Conservation (phyloP, 495 filamentous ascomycete species). For the Lophiotrema nucula region DNA sequence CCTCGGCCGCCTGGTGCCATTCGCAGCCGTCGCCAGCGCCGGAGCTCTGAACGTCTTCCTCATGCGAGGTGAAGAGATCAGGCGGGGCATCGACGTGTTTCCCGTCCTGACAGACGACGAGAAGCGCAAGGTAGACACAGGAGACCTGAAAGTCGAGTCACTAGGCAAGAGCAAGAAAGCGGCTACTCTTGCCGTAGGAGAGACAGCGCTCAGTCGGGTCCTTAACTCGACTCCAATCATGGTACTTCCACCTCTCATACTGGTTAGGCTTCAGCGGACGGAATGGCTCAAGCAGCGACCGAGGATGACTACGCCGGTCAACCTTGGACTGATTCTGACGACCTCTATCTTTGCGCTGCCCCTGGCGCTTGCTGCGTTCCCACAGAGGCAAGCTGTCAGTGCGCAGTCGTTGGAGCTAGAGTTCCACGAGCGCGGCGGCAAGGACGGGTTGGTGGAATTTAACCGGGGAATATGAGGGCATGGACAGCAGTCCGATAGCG, state of each 20-base stretch:
- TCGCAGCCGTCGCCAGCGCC: constrained; percentile 88
- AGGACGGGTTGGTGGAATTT: constrained; percentile 77
- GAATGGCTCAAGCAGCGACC: constrained; percentile 73
- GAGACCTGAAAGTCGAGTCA: constrained; percentile 59
- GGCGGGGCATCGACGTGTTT: constrained; percentile 91
- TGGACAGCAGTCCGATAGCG: too few relatives aligned
- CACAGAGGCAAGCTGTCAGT: constrained; percentile 77
- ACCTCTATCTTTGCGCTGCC: constrained; percentile 83
- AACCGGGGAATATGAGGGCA: constrained; percentile 75
- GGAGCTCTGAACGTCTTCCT: constrained; percentile 92
- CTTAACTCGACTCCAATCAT: constrained; percentile 95
- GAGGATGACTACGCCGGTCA: constrained; percentile 70
- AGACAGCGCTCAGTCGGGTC: constrained; percentile 86
- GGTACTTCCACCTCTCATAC: constrained; percentile 82
- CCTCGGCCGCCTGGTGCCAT: constrained; percentile 82
- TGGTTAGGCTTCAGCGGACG: constrained; percentile 77
- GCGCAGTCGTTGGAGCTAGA: constrained; percentile 74
- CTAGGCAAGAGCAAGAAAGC: constrained; percentile 85
- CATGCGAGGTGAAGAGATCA: constrained; percentile 95
- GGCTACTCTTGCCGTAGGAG: constrained; percentile 80
- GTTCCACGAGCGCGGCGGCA: constrained; percentile 75
- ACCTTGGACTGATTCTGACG: constrained; percentile 73
- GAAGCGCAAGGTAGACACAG: constrained; percentile 53
- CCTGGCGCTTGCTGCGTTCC: constrained; percentile 85
- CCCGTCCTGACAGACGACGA: constrained; percentile 63